Evolutionary conservation across 768 basidiomycete species (phyloP), one percentile per base, ranked within the genome.

Genomic region (Kwoniella europaea): DNA sequence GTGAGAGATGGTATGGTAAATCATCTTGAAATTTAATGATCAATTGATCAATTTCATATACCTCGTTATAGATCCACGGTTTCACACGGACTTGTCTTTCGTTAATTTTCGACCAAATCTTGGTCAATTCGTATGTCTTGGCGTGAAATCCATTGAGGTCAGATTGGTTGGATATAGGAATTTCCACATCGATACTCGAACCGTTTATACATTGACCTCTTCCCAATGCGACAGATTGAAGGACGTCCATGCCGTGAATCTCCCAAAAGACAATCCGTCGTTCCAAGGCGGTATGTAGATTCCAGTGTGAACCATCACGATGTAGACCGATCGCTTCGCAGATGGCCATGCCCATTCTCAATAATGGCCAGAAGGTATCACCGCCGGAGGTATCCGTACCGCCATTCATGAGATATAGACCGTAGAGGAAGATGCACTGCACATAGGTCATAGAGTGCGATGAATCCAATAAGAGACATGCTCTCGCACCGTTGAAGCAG

Each of bases 221-320:
- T n/a, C 73, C 73, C 16, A 74, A 63, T 4, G 69, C 69, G 56
- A 71, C 60, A 0, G 44, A 55, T 24, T 64, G 63, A n/a, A 72
- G 63, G 5, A 74, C 73, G 43, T 74, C 73, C 50, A 65, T 71
- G 0, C 66, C 67, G 29, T 74, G 73, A 10, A 71, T 69, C 55
- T 75, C 74, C 74, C 74, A 75, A 55, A 75, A 75, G 4, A 75
- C 57, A 22, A 65, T 72, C 46, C 74, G 29, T 13, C 74, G 16
- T 35, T 72, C 71, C 15, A 63, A 63, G 0, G 67, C 59, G 18
- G 42, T 62, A 18, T 65, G 27, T 5, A 75, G 52, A 53, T 65
- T 65, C 68, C 71, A 75, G 13, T 69, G 56, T 1, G 46, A 58
- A 10, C 61, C 64, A 24, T 75, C 71, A 9, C 74, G 63, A 68